Evolutionary conservation across 148 eudicot genomes (phyloP).

Genomic region (Spergularia marina): DNA sequence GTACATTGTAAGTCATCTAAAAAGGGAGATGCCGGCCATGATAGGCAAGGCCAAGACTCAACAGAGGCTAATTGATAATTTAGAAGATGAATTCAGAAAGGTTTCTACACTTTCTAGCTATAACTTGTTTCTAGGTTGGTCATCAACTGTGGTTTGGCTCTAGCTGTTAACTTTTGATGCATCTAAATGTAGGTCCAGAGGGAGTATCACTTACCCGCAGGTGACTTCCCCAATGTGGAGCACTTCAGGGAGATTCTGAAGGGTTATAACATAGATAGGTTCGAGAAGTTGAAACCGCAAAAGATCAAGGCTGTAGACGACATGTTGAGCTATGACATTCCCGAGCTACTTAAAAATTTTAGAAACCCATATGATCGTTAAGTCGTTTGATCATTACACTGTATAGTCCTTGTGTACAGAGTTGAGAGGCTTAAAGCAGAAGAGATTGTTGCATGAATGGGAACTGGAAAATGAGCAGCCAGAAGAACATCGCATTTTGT

Average conservation of each 20-base stretch:
- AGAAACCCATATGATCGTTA: slow-evolving; percentile 65
- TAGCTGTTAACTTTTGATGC: background rate
- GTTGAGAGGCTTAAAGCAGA: too few relatives aligned
- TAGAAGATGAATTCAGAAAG: slow-evolving; percentile 66
- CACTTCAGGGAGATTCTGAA: slow-evolving; percentile 63
- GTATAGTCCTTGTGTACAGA: too few relatives aligned
- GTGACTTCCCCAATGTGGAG: slow-evolving; percentile 71
- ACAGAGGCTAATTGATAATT: slow-evolving; percentile 77
- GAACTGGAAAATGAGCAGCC: too few relatives aligned
- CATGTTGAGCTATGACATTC: slow-evolving; percentile 82
- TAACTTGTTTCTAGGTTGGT: background rate
- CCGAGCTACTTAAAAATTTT: slow-evolving; percentile 68
- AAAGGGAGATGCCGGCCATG: slow-evolving; percentile 82
- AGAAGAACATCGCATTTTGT: too few relatives aligned
- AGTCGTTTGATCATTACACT: background rate
- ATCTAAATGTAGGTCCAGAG: slow-evolving; percentile 57
- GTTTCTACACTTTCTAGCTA: slow-evolving; percentile 23
- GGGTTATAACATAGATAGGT: slow-evolving; percentile 63
- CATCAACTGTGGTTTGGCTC: background rate
- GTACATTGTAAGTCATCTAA: slow-evolving; percentile 75
- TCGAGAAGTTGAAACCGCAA: slow-evolving; percentile 67
- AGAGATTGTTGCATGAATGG: too few relatives aligned
- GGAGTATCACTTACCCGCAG: slow-evolving; percentile 68
- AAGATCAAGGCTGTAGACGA: slow-evolving; percentile 79
- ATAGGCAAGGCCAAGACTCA: slow-evolving; percentile 82